Conservation (phyloP, 495 filamentous ascomycete species). For the Daldinia loculata region DNA sequence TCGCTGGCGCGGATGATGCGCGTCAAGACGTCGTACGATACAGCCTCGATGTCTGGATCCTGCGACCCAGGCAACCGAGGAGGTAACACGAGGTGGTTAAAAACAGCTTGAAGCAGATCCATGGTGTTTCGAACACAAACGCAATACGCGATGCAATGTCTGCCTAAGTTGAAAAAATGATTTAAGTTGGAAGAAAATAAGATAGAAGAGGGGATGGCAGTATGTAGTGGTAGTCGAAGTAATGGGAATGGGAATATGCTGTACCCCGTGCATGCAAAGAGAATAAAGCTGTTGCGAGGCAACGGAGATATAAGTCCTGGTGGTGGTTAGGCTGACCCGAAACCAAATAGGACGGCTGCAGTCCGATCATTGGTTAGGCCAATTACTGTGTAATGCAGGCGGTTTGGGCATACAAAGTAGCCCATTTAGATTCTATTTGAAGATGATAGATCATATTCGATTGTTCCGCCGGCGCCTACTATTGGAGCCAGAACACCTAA, state of each 20-base stretch:
- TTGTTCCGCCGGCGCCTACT: background rate
- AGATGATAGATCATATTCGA: conserved; percentile 11
- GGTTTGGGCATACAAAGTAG: background rate
- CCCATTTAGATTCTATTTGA: background rate
- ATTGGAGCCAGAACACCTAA: background rate
- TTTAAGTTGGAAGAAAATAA: background rate
- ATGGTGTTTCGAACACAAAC: background rate
- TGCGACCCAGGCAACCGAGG: conserved; percentile 54
- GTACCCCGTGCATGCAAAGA: background rate
- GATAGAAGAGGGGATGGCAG: background rate
- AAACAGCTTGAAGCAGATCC: conserved; percentile 41
- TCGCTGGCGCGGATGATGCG: conserved; percentile 49
- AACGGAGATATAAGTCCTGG: background rate
- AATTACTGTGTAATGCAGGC: background rate
- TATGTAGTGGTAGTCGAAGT: background rate
- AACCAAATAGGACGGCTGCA: background rate
- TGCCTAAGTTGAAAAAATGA: background rate
- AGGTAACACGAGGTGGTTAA: conserved; percentile 59
- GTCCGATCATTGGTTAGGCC: background rate
- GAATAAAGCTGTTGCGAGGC: background rate
- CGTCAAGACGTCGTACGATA: conserved; percentile 50
- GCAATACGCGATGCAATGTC: background rate
- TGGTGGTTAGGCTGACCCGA: background rate
- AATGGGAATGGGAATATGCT: background rate
- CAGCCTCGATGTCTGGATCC: conserved; percentile 49